A percentile compares a stretch with the other conserved stretches of the same genome.
Conservation (phyloP, 2,329 filamentous ascomycete species). For the Claviceps quebecensis region DNA sequence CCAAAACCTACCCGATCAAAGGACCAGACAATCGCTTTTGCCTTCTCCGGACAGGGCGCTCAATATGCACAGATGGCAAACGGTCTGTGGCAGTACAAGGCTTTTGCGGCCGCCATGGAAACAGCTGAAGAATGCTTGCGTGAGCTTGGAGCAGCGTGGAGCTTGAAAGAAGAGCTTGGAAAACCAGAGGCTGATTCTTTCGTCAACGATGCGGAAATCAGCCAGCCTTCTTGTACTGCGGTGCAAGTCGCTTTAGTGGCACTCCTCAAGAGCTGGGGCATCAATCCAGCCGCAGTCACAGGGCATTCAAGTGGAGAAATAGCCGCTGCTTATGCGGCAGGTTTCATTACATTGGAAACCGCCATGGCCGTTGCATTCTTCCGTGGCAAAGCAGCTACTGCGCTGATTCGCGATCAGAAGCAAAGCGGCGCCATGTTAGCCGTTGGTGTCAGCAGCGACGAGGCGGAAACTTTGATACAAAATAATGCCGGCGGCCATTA, state of each 20-base stretch:
- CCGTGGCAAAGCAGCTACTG: conserved; percentile 16
- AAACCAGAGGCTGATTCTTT: not conserved
- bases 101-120: not conserved
- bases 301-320: conserved; percentile 22
- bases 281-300: conserved; percentile 12
- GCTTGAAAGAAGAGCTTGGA: not conserved
- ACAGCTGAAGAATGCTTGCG: not conserved
- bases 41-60: conserved; percentile 21
- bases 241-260: conserved; percentile 22
- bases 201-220: not conserved
- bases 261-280: conserved; percentile 14
- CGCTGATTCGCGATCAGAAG: not conserved
- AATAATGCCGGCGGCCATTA: conserved; percentile 9
- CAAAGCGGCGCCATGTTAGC: conserved; percentile 20
- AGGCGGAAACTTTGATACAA: conserved; percentile 8
- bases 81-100: not conserved
- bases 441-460: conserved; percentile 17
- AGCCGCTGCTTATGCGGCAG: conserved; percentile 19
- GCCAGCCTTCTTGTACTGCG: conserved; percentile 19
- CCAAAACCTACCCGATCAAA: not conserved
- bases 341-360: conserved; percentile 10
- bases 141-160: not conserved
- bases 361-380: conserved; percentile 4
- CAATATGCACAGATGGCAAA: conserved; percentile 13
- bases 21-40: conserved; percentile 7